Conservation (phyloP, 192 early-diverging fungal genomes). For the Backusella parvicylindrica region DNA sequence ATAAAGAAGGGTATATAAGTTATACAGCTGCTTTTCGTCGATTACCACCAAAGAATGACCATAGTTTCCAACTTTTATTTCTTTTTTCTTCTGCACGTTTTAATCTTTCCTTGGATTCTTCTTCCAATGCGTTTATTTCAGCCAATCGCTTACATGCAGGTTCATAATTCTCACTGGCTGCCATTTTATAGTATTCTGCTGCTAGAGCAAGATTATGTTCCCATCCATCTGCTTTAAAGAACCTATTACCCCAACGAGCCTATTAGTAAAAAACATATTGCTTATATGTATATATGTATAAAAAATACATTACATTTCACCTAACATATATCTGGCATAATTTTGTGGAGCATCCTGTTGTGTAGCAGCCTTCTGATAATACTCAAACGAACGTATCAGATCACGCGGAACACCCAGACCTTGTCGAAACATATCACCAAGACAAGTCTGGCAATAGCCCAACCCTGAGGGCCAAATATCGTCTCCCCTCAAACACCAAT, state of each 20-base stretch:
- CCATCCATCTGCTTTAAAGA: constrained; percentile 19
- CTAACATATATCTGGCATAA: constrained; percentile 31
- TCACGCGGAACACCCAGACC: constrained; percentile 28
- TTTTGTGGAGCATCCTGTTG: constrained; percentile 33
- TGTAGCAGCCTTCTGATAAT: constrained; percentile 35
- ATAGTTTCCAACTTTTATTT: constrained; percentile 5
- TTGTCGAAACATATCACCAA: constrained; percentile 29
- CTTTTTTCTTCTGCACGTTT: not conserved
- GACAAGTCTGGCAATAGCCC: constrained; percentile 32
- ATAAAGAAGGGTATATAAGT: not conserved
- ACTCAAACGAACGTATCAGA: constrained; percentile 20
- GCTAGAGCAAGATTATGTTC: constrained; percentile 11
- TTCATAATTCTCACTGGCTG: constrained; percentile 17
- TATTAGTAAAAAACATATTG: no score
- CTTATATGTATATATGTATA: not conserved
- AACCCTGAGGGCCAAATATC: constrained; percentile 35
- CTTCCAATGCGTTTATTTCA: constrained; percentile 8
- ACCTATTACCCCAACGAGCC: not conserved
- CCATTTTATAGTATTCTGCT: constrained; percentile 18
- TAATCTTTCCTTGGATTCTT: not conserved
- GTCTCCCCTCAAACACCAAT: constrained; percentile 28
- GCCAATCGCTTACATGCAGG: constrained; percentile 2
- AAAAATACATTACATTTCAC: constrained; percentile 26
- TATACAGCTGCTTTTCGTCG: constrained; percentile 8
- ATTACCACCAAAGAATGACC: constrained; percentile 3